phyloP scores from a whole-genome alignment of 129 eudicot genomes.

The Glebionis coronaria region DNA sequence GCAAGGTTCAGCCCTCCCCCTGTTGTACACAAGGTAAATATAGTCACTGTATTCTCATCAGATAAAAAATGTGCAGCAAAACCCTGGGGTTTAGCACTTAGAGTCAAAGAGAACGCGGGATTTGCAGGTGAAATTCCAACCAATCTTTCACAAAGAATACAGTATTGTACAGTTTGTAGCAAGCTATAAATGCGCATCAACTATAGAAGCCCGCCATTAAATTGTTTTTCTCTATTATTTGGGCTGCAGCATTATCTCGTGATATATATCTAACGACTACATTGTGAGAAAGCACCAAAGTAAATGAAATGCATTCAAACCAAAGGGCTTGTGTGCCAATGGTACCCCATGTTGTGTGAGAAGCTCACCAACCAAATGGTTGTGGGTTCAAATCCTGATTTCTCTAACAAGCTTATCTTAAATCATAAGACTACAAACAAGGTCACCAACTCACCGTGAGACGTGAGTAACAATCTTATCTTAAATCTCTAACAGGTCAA shows the following conservation, averaged over 20 bases:
- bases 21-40: constrained; percentile 27
- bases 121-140: neutral
- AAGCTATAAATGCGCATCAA: no score
- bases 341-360: no score
- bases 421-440: constrained; percentile 5
- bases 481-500: neutral
- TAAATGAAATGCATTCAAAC: neutral
- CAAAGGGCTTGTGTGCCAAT: no score
- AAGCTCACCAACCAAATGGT: no score
- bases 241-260: no score
- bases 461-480: neutral
- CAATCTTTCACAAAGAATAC: neutral
- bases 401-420: no score
- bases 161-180: neutral
- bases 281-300: neutral
- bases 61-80: no score
- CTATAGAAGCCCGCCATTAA: no score
- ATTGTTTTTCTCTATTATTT: no score
- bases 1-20: constrained; percentile 59
- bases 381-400: no score
- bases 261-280: neutral
- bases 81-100: neutral
- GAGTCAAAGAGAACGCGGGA: neutral
- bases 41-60: no score
- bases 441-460: neutral